phyloP scores from a whole-genome alignment of 2,329 filamentous ascomycete genomes.

The Aspergillus sp. region DNA sequence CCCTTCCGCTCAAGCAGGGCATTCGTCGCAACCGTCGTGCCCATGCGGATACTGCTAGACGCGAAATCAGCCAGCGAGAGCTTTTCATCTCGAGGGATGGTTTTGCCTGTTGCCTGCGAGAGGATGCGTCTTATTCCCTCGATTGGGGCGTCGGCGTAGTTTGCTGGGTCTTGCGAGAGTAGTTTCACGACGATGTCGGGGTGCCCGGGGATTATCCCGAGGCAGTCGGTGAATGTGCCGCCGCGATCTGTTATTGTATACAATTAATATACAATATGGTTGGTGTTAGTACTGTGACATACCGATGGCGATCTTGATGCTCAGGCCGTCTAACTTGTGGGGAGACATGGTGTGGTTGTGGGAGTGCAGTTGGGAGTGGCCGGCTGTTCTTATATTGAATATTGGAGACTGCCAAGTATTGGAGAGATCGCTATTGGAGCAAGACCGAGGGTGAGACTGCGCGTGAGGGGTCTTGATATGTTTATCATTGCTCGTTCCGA shows the following conservation, averaged over 20 bases:
- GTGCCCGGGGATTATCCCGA: conserved; percentile 37
- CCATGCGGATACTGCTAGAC: conserved; percentile 66
- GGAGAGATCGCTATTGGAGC: too few relatives aligned
- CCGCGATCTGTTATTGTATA: conserved; percentile 44
- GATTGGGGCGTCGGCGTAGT: conserved; percentile 59
- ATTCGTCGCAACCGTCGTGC: conserved; percentile 90
- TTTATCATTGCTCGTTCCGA: too few relatives aligned
- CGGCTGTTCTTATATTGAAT: too few relatives aligned
- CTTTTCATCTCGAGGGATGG: conserved; percentile 38
- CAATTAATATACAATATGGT: too few relatives aligned
- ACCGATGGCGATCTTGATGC: conserved; percentile 7
- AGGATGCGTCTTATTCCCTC: conserved; percentile 76
- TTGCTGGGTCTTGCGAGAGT: conserved; percentile 40
- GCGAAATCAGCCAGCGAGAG: conserved; percentile 32
- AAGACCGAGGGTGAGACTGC: too few relatives aligned
- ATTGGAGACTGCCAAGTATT: too few relatives aligned
- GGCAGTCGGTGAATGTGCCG: conserved; percentile 43
- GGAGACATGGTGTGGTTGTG: neutral
- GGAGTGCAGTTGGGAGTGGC: too few relatives aligned
- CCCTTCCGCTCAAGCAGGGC: conserved; percentile 86
- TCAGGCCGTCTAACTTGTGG: neutral
- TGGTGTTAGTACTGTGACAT: too few relatives aligned
- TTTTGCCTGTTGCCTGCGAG: conserved; percentile 37
- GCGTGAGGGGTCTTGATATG: too few relatives aligned
- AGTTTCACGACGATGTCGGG: conserved; percentile 42